Conservation (phyloP, 1,284 basidiomycete species). For the Heliocybe sulcata region DNA sequence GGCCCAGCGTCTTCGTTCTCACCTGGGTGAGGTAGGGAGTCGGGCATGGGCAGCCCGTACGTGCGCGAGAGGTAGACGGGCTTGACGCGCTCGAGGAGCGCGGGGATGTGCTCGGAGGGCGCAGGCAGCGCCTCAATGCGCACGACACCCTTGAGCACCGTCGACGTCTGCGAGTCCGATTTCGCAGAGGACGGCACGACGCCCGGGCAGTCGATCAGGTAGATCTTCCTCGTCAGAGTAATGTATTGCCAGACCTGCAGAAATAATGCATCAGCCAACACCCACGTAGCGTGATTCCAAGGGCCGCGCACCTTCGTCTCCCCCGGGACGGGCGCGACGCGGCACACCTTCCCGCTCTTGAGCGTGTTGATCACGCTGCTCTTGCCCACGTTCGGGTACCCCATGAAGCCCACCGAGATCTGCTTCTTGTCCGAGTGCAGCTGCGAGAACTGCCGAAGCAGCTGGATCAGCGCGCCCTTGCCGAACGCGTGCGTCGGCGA, state of each 20-base stretch:
- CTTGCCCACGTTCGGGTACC: conserved; percentile 99
- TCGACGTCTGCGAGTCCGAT: conserved; percentile 82
- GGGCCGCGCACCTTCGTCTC: conserved; percentile 96
- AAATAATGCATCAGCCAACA: too few species aligned
- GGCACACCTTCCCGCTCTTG: conserved; percentile 97
- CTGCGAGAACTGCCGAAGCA: conserved; percentile 94
- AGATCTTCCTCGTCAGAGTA: conserved; percentile 91
- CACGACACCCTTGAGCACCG: conserved; percentile 95
- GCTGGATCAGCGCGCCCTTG: conserved; percentile 95
- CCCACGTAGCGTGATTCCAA: too few species aligned
- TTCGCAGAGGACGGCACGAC: conserved; percentile 92
- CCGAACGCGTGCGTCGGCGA: conserved; percentile 99
- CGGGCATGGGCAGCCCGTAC: conserved; percentile 70
- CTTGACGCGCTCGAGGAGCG: conserved; percentile 85
- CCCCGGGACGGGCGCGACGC: conserved; percentile 94
- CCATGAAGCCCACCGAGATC: conserved; percentile 96
- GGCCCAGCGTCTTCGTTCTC: conserved; percentile 9
- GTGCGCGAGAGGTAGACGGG: conserved; percentile 91
- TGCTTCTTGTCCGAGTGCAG: conserved; percentile 99
- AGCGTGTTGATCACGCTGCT: conserved; percentile 97
- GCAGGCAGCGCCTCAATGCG: conserved; percentile 93
- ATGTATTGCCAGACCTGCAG: conserved; percentile 97
- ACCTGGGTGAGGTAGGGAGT: conserved; percentile 40
- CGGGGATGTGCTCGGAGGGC: conserved; percentile 91
- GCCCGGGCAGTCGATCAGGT: conserved; percentile 98